Conservation (phyloP, 192 early-diverging fungal genomes). For the Gonapodya sp. region DNA sequence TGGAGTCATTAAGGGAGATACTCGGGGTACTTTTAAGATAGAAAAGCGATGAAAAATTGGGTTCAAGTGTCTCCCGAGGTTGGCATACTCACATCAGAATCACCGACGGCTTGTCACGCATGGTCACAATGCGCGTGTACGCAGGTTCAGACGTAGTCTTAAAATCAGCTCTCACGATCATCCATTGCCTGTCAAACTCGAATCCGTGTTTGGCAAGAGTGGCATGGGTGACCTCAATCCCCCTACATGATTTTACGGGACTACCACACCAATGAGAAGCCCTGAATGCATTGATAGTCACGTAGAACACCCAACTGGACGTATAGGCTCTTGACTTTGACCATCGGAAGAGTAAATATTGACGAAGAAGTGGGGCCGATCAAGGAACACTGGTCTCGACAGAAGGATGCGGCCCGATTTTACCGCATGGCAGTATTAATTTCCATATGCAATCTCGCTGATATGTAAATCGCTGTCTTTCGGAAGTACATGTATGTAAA, state of each 20-base stretch:
- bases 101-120: neutral
- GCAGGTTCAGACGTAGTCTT: neutral
- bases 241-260: neutral
- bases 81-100: conserved; percentile 1
- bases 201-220: neutral
- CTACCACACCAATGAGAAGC: neutral
- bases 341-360: too few relatives aligned
- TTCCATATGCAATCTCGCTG: too few relatives aligned
- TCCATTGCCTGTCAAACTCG: neutral
- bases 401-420: too few relatives aligned
- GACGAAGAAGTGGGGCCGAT: too few relatives aligned
- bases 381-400: too few relatives aligned
- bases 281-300: neutral
- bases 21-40: neutral
- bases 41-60: too few relatives aligned
- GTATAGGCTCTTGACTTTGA: neutral
- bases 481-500: too few relatives aligned
- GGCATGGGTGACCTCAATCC: neutral
- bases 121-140: neutral
- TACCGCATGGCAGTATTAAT: too few relatives aligned
- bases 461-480: too few relatives aligned
- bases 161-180: neutral
- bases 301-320: neutral
- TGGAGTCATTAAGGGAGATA: neutral
- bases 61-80: too few relatives aligned